phyloP scores from a whole-genome alignment of 306 rosid genomes.

The Pyrus bretschneideri region DNA sequence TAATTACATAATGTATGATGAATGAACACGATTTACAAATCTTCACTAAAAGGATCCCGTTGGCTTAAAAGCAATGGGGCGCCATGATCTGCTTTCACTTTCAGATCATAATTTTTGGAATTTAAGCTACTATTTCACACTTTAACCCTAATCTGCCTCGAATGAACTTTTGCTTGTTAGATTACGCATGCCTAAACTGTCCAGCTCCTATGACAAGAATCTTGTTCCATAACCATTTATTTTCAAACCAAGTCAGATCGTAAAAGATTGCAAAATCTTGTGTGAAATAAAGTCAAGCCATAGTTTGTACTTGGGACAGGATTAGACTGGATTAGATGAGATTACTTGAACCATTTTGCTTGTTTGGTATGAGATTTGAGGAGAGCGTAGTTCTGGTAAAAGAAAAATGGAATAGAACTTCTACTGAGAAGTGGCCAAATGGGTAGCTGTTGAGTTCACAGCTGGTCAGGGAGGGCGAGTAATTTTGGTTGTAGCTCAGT shows the following conservation, averaged over 20 bases:
- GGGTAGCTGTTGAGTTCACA: neutral
- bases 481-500: too few relatives aligned
- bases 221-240: neutral
- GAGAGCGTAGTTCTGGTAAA: neutral
- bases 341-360: neutral
- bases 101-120: neutral
- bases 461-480: neutral
- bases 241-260: neutral
- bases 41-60: too few relatives aligned
- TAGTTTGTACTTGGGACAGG: neutral
- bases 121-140: neutral
- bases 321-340: neutral
- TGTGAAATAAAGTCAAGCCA: neutral
- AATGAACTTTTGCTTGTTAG: neutral
- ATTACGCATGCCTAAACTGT: neutral
- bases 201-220: neutral
- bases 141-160: neutral
- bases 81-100: slow-evolving; percentile 1
- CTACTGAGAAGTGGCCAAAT: neutral
- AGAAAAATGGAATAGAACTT: neutral
- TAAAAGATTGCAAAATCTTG: neutral
- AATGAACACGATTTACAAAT: too few relatives aligned
- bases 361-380: neutral
- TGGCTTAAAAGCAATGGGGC: slow-evolving; percentile 6
- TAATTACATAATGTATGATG: too few relatives aligned